Base-by-base conservation (phyloP, 2,329 filamentous ascomycete species). In the Arthroderma sp. region DNA sequence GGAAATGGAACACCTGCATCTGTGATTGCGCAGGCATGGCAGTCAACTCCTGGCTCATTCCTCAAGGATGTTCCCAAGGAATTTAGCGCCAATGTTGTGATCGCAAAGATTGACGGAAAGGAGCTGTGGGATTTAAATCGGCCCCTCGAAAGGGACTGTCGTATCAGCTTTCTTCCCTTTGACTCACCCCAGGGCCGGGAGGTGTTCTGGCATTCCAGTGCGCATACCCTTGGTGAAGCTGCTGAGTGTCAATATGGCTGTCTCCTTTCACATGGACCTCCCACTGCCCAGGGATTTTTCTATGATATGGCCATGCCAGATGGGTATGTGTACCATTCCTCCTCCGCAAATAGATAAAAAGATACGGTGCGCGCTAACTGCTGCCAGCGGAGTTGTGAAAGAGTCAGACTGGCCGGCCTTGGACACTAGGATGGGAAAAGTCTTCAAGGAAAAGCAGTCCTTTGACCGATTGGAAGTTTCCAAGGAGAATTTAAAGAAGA, bases 131-230 rank as follows among this genome's bases (percentile, higher is more conserved):
- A 98, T 68, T 69, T 98, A 52, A 85, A 89, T 58, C 74, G 91
- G 44, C 89, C 89, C 4, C 69, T 98, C 32, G 91, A 96, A 72
- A 80, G 78, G 66, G 85, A 81, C 69, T 91, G 85, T 70, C 83
- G 78, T 55, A 75, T 98, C 29, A 83, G 88, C 58, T 73, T 95
- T 44, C 73, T 96, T 51, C 80, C 83, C 52, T 98, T 96, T 56
- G 80, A 86, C 42, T 69, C 82, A 62, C 58, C 63, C 1, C 67
- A 84, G 67, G 89, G 86, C 57, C 88, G 91, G 69, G 85, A 85
- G 63, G 89, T 96, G 46, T 98, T 95, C 70, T 98, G 89, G 89
- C 91, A 96, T 66, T 94, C 86, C 15, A 89, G 83, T 57, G 91
- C 91, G 38, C 91, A 98, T 63, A 81, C 94, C 52, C 77, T 98